A percentile compares a stretch with the other conserved stretches of the same genome.
These are phyloP conservation scores for Mortierella antarctica DNA, from an alignment of 192 early-diverging fungal genomes.

Conservation along the genomic window DNA sequence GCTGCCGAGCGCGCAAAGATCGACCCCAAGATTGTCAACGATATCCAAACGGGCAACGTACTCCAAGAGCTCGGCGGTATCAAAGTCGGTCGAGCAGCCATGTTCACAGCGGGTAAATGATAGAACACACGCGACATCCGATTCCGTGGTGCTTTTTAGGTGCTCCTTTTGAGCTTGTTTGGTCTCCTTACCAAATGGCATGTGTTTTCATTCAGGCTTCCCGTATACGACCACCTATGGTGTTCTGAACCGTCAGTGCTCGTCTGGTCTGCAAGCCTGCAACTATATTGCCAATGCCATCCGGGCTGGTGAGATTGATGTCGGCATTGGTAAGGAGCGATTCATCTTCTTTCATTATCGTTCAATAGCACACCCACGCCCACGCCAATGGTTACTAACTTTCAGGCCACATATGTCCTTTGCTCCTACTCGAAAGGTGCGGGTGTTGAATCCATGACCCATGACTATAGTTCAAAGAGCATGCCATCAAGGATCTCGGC, in stretches of 20 bases:
- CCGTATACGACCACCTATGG: conserved; percentile 83
- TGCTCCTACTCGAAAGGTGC: conserved; percentile 59
- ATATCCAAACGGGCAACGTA: conserved; percentile 96
- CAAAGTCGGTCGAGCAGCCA: conserved; percentile 90
- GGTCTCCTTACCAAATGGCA: not conserved
- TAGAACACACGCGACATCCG: not conserved
- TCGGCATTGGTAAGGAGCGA: conserved; percentile 75
- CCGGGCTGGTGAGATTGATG: conserved; percentile 87
- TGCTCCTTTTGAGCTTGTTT: not conserved
- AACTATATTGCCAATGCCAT: conserved; percentile 90
- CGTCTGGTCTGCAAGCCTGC: conserved; percentile 90
- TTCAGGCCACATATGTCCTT: too few relatives aligned
- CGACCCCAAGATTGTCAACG: conserved; percentile 88
- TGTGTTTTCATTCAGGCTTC: conserved; percentile 57
- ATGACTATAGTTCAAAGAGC: conserved; percentile 83
- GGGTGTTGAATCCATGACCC: conserved; percentile 94
- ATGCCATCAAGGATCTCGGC: conserved; percentile 78
- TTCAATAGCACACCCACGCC: too few relatives aligned
- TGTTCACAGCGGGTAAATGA: conserved; percentile 80
- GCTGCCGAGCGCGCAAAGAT: conserved; percentile 80
- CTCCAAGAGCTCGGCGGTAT: conserved; percentile 90
- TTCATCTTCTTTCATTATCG: too few relatives aligned
- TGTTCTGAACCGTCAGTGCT: conserved; percentile 95
- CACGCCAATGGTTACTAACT: too few relatives aligned
- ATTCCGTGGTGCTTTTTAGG: not conserved